Conservation (phyloP, 768 basidiomycete species). For the Lactarius sanguifluus region DNA sequence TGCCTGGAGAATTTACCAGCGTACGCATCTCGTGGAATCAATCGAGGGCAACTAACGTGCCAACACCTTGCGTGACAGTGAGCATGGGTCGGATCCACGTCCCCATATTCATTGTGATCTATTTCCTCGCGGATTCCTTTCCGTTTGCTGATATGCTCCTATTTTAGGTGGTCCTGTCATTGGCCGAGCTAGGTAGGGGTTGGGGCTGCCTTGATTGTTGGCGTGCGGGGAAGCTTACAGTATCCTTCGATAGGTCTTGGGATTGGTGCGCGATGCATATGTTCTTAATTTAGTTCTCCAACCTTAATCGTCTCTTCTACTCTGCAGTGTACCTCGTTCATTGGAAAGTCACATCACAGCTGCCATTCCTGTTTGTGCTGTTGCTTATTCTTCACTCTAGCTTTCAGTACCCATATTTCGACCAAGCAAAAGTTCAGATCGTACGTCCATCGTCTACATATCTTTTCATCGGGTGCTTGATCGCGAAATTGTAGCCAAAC, state of each 20-base stretch:
- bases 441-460: neutral
- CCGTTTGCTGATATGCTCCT: neutral
- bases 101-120: constrained; percentile 7
- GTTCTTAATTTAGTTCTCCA: too few species aligned
- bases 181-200: constrained; percentile 4
- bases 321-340: constrained; percentile 6
- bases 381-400: neutral
- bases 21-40: neutral
- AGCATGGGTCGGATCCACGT: constrained; percentile 1
- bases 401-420: neutral
- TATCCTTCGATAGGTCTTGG: constrained; percentile 4
- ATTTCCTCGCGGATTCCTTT: neutral
- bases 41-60: neutral
- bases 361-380: neutral
- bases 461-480: neutral
- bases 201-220: neutral
- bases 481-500: neutral
- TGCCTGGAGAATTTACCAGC: constrained; percentile 15
- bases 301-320: neutral
- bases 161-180: neutral
- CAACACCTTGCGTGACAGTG: constrained; percentile 8
- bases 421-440: neutral
- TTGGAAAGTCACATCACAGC: neutral
- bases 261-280: neutral
- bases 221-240: neutral